phyloP scores from a whole-genome alignment of 2,329 filamentous ascomycete genomes.

The Penicillium sp. region DNA sequence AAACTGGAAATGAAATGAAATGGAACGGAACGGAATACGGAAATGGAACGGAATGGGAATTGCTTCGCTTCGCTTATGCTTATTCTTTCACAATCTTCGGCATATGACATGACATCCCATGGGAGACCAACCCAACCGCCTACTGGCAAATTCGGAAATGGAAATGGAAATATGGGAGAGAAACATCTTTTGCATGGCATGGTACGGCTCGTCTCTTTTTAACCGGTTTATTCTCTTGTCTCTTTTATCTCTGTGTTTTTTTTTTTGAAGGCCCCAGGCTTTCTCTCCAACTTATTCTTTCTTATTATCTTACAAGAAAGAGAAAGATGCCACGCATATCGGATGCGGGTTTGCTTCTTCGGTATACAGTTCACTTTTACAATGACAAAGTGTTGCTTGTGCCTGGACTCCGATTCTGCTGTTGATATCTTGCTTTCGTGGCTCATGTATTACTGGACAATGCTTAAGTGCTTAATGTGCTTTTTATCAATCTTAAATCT shows the following conservation, averaged over 20 bases:
- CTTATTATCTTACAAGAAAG: conserved; percentile 25
- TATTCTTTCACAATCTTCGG: conserved; percentile 21
- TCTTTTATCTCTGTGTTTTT: conserved; percentile 20
- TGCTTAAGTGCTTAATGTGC: conserved; percentile 1
- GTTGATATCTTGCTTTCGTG: conserved; percentile 18
- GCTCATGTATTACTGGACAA: conserved; percentile 19
- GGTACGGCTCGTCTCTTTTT: conserved; percentile 20
- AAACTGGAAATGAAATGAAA: neutral
- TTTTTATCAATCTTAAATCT: too few species aligned
- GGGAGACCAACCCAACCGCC: too few species aligned
- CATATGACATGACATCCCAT: conserved; percentile 28
- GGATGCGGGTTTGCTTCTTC: conserved; percentile 15
- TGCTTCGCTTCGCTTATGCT: conserved; percentile 10
- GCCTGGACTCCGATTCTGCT: conserved; percentile 8
- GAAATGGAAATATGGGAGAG: conserved; percentile 24
- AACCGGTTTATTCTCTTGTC: conserved; percentile 18
- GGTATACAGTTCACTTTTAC: conserved; percentile 27
- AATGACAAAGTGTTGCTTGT: conserved; percentile 21
- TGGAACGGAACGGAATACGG: neutral
- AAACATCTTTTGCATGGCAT: conserved; percentile 27
- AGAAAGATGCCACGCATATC: conserved; percentile 17
- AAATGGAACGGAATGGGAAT: conserved; percentile 7
- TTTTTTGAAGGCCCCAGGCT: conserved; percentile 24
- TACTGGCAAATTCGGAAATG: conserved; percentile 19
- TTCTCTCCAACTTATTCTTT: conserved; percentile 23